phyloP scores from a whole-genome alignment of 768 basidiomycete genomes.

The Leucocoprinus leucothites region DNA sequence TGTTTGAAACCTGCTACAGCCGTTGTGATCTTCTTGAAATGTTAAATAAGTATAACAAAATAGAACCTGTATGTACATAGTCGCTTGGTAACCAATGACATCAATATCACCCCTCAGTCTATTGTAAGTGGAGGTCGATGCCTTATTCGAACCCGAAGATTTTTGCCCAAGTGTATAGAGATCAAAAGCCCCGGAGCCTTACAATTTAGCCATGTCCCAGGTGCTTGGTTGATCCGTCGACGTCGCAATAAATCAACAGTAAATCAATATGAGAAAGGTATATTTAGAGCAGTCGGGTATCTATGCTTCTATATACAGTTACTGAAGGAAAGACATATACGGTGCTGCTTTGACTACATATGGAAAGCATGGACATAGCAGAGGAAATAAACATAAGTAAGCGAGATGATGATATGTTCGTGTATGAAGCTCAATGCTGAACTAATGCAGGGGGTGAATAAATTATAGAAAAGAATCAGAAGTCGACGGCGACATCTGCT shows the following conservation, averaged over 20 bases:
- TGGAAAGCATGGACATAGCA: too few relatives aligned
- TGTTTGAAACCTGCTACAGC: background rate
- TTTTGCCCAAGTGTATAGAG: too few relatives aligned
- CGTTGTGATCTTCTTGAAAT: background rate
- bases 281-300: background rate
- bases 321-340: background rate
- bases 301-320: background rate
- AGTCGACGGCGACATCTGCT: conserved; percentile 45
- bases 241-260: too few relatives aligned
- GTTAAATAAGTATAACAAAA: background rate
- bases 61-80: background rate
- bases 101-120: too few relatives aligned
- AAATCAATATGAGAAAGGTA: background rate
- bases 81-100: background rate
- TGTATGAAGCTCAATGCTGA: too few relatives aligned
- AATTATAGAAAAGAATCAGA: background rate
- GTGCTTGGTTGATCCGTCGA: too few relatives aligned
- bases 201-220: too few relatives aligned
- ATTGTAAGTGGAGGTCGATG: background rate
- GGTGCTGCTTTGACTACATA: background rate
- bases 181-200: too few relatives aligned
- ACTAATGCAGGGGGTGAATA: background rate
- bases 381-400: too few relatives aligned
- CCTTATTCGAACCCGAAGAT: too few relatives aligned
- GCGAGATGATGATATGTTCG: too few relatives aligned